A percentile compares a stretch with the other conserved stretches of the same genome.
Evolutionary conservation across 192 early-diverging fungal genomes (phyloP).

Genomic region (Podila epicladia): DNA sequence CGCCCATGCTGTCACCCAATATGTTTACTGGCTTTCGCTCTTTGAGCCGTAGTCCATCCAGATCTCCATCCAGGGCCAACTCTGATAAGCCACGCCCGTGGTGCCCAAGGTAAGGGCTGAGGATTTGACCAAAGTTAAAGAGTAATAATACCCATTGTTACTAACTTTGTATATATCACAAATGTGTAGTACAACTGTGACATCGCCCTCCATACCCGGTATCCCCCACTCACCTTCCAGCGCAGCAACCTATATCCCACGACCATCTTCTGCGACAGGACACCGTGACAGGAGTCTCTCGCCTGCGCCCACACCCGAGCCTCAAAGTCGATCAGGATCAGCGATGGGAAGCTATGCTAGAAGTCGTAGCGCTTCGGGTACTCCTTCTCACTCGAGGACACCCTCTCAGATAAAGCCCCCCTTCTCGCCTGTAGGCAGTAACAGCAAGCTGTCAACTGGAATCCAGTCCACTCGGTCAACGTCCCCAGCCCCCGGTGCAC

Average conservation of each 20-base stretch:
- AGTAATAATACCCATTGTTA: background rate
- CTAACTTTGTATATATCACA: background rate
- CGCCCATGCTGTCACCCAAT: conserved; percentile 34
- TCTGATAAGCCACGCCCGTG: conserved; percentile 47
- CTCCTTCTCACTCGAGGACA: conserved; percentile 13
- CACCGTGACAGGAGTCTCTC: conserved; percentile 15
- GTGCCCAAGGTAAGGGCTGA: conserved; percentile 34
- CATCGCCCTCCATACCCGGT: conserved; percentile 47
- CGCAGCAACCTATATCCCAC: conserved; percentile 37
- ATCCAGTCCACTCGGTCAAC: conserved; percentile 8
- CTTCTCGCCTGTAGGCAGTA: conserved; percentile 35
- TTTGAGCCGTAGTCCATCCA: conserved; percentile 25
- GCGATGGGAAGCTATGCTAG: background rate
- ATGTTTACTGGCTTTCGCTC: conserved; percentile 16
- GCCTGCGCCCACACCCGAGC: background rate
- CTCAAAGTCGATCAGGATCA: conserved; percentile 5
- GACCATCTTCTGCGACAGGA: conserved; percentile 21
- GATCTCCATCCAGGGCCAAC: conserved; percentile 17
- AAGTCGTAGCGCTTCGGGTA: conserved; percentile 31
- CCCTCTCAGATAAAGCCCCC: conserved; percentile 17
- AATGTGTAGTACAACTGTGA: conserved; percentile 23
- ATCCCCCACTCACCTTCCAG: conserved; percentile 29
- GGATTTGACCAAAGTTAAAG: background rate
- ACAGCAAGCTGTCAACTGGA: conserved; percentile 34
- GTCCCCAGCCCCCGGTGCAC: background rate